phyloP scores from a whole-genome alignment of 83 land plant species.

The Picea mariana region DNA sequence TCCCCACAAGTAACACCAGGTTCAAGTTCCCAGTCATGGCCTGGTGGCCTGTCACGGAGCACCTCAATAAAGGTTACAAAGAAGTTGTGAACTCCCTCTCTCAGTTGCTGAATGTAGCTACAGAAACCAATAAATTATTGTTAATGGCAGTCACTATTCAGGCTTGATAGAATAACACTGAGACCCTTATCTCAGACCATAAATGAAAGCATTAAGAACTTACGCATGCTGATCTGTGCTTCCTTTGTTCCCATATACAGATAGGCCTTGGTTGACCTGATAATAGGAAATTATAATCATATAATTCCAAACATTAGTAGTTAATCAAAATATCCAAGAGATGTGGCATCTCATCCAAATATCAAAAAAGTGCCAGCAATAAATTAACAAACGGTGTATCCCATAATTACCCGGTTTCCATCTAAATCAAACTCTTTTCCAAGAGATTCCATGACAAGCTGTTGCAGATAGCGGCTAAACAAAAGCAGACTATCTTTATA shows the following conservation, averaged over 20 bases:
- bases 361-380: too few species aligned
- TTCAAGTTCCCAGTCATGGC: slow-evolving; percentile 99
- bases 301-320: not conserved
- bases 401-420: slow-evolving; percentile 78
- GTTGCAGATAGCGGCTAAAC: slow-evolving; percentile 96
- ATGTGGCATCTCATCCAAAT: not conserved
- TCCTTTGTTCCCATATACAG: slow-evolving; percentile 97
- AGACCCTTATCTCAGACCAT: not conserved
- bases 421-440: slow-evolving; percentile 96
- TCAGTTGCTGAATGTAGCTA: slow-evolving; percentile 95
- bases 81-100: slow-evolving; percentile 96
- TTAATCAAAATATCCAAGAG: not conserved
- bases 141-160: not conserved
- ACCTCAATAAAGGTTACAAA: slow-evolving; percentile 98
- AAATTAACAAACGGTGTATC: too few species aligned
- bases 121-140: slow-evolving; percentile 1
- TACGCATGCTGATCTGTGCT: slow-evolving; percentile 99
- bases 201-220: slow-evolving; percentile 25
- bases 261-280: slow-evolving; percentile 96
- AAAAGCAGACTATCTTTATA: slow-evolving; percentile 95
- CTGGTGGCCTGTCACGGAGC: slow-evolving; percentile 95
- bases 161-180: not conserved
- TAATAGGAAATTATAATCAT: not conserved
- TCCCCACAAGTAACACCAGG: slow-evolving; percentile 99
- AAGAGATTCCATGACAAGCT: slow-evolving; percentile 96